These are phyloP conservation scores for Filosporella fistucella DNA, from an alignment of 495 filamentous ascomycete species.

Conservation along the genomic window DNA sequence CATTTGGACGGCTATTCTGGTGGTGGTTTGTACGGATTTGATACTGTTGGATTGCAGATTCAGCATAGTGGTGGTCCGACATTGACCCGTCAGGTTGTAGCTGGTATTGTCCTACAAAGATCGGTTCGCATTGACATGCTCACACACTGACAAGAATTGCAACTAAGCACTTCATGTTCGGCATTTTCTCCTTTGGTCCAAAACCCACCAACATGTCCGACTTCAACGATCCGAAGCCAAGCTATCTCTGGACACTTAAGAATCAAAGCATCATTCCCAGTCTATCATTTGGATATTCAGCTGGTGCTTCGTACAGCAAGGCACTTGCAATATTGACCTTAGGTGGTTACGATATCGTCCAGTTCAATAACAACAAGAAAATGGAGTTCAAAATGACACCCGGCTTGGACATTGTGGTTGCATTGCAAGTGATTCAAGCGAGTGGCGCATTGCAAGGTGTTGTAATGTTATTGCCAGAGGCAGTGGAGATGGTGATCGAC, in stretches of 20 bases:
- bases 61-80: conserved; percentile 28
- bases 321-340: conserved; percentile 48
- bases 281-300: conserved; percentile 51
- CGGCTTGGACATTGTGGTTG: not conserved
- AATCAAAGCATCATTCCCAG: conserved; percentile 44
- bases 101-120: conserved; percentile 24
- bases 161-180: conserved; percentile 21
- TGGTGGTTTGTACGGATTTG: conserved; percentile 42
- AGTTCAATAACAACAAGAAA: conserved; percentile 43
- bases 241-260: conserved; percentile 43
- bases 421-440: not conserved
- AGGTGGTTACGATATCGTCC: conserved; percentile 49
- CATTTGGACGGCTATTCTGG: conserved; percentile 36
- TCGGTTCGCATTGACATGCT: not conserved
- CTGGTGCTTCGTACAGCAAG: conserved; percentile 44
- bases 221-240: conserved; percentile 30
- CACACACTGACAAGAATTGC: conserved; percentile 29
- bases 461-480: conserved; percentile 24
- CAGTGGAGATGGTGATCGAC: conserved; percentile 41
- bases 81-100: conserved; percentile 41
- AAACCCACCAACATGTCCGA: conserved; percentile 40
- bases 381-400: conserved; percentile 29
- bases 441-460: not conserved
- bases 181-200: conserved; percentile 47
- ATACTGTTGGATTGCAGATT: conserved; percentile 42